A percentile compares a stretch with the other conserved stretches of the same genome.
phyloP scores from a whole-genome alignment of 1,139 yeast species.

The Protomyces lactucae-debilis region DNA sequence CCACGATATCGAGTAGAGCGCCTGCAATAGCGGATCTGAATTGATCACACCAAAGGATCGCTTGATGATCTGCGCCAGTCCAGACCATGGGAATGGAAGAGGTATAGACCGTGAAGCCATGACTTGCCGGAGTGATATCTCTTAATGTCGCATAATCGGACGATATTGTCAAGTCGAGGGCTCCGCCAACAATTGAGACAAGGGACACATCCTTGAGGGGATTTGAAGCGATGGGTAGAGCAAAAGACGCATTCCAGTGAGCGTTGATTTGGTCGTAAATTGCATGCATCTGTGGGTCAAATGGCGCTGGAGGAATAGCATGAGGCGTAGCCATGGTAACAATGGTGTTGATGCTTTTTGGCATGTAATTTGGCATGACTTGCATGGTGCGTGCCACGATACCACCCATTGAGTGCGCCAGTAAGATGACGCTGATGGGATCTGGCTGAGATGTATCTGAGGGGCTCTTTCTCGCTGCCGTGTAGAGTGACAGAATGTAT shows the following conservation, averaged over 20 bases:
- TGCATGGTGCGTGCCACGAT: slow-evolving; percentile 79
- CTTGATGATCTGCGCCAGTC: slow-evolving; percentile 93
- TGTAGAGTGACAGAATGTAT: slow-evolving; percentile 67
- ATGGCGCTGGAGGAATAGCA: slow-evolving; percentile 88
- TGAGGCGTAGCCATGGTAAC: slow-evolving; percentile 91
- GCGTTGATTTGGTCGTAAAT: slow-evolving; percentile 70
- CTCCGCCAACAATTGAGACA: slow-evolving; percentile 86
- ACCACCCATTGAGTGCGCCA: slow-evolving; percentile 98
- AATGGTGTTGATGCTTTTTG: slow-evolving; percentile 73
- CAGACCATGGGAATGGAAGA: slow-evolving; percentile 87
- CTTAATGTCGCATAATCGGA: slow-evolving; percentile 85
- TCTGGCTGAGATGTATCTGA: slow-evolving; percentile 31
- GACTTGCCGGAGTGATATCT: slow-evolving; percentile 60
- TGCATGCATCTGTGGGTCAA: slow-evolving; percentile 78
- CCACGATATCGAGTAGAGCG: slow-evolving; percentile 54
- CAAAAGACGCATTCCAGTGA: slow-evolving; percentile 68
- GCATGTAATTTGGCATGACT: slow-evolving; percentile 68
- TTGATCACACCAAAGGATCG: slow-evolving; percentile 96
- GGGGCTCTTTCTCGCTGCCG: slow-evolving; percentile 31
- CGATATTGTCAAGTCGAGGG: slow-evolving; percentile 74
- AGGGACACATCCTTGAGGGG: slow-evolving; percentile 40
- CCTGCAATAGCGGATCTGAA: slow-evolving; percentile 60
- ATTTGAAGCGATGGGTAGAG: slow-evolving; percentile 34
- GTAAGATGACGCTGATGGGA: slow-evolving; percentile 69
- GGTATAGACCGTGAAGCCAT: slow-evolving; percentile 80